Conservation (phyloP, 2,329 filamentous ascomycete genomes). For the Dactylellina parvicollis region DNA sequence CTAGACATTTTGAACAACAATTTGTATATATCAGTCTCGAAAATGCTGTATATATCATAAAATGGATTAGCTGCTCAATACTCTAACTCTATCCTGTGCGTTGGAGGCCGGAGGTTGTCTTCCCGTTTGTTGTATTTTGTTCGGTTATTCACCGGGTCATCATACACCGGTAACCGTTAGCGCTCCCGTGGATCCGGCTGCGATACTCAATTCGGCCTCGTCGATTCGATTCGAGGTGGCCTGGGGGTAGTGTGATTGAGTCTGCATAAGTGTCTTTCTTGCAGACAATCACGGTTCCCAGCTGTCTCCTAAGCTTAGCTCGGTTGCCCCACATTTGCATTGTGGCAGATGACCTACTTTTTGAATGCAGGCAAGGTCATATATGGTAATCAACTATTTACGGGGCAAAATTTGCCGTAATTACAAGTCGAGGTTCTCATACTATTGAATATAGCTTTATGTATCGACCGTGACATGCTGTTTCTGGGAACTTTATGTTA, state of each 20-base stretch:
- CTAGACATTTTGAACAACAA: background rate
- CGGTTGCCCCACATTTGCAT: conserved; percentile 49
- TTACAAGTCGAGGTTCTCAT: background rate
- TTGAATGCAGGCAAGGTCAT: background rate
- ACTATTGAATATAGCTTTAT: background rate
- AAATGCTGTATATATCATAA: background rate
- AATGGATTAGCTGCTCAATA: background rate
- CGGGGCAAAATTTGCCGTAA: background rate
- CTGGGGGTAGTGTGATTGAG: conserved; percentile 30
- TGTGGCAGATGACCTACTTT: conserved; percentile 45
- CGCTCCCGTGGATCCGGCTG: conserved; percentile 50
- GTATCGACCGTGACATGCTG: too few relatives aligned
- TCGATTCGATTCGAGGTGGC: conserved; percentile 23
- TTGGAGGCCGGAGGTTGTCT: background rate
- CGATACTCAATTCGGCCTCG: conserved; percentile 41
- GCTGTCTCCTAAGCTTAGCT: conserved; percentile 14
- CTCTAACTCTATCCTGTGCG: background rate
- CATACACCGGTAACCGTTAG: conserved; percentile 36
- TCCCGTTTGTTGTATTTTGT: background rate
- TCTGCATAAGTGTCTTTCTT: conserved; percentile 42
- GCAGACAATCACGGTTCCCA: conserved; percentile 45
- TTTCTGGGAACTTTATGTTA: too few relatives aligned
- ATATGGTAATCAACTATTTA: background rate
- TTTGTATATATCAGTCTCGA: background rate
- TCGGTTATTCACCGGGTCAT: conserved; percentile 10